Conservation (phyloP, 768 basidiomycete genomes). For the Cystobasidium ongulense region DNA sequence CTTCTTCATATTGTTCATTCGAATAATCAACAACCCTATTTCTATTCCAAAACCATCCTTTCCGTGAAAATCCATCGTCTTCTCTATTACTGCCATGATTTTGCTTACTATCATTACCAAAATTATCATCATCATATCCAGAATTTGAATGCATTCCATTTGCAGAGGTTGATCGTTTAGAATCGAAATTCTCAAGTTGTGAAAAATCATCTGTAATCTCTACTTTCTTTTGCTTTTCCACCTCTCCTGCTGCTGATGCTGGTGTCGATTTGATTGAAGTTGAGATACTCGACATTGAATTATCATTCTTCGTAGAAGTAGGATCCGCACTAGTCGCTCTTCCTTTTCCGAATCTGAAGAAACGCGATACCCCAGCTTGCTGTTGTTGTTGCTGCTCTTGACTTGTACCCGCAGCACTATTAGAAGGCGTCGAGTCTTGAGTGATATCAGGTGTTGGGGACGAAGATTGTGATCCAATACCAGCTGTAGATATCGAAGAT, state of each 20-base stretch:
- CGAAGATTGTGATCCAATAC: background rate
- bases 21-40: slow-evolving; percentile 4
- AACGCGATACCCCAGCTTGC: background rate
- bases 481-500: background rate
- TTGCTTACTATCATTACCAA: background rate
- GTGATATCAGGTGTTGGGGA: background rate
- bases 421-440: background rate
- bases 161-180: background rate
- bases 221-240: no score
- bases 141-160: background rate
- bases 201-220: slow-evolving; percentile 23
- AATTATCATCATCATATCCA: background rate
- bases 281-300: background rate
- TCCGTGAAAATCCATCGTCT: background rate
- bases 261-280: background rate
- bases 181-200: slow-evolving; percentile 30
- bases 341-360: background rate
- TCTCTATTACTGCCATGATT: background rate
- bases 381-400: background rate
- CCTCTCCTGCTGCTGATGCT: background rate
- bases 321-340: background rate
- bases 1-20: background rate
- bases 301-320: background rate
- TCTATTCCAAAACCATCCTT: slow-evolving; percentile 5
- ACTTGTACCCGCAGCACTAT: background rate